Evolutionary conservation across 768 basidiomycete species (phyloP).

Genomic region (Tylopilus vinaceipallidus): DNA sequence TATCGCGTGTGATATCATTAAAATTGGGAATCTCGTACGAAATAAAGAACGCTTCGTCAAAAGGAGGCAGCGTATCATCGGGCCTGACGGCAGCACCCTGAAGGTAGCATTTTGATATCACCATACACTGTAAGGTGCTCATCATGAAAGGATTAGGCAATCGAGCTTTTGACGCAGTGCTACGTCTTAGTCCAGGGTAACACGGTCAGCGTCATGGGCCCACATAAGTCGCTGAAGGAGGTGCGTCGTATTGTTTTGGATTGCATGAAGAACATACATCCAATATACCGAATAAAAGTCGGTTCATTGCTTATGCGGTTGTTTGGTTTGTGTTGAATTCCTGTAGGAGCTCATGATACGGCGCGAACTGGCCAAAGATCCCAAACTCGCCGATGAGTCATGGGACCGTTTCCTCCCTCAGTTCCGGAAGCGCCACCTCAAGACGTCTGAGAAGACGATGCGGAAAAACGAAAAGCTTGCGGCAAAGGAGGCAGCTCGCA

Average conservation of each 20-base stretch:
- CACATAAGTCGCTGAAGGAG: slow-evolving; percentile 93
- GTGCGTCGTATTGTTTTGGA: slow-evolving; percentile 95
- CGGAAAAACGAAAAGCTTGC: slow-evolving; percentile 78
- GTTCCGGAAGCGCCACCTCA: slow-evolving; percentile 91
- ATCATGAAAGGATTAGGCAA: slow-evolving; percentile 60
- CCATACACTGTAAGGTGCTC: neutral
- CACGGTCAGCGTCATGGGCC: slow-evolving; percentile 98
- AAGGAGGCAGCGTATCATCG: slow-evolving; percentile 92
- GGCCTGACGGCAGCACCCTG: slow-evolving; percentile 94
- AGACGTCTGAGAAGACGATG: slow-evolving; percentile 89
- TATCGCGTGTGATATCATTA: slow-evolving; percentile 94
- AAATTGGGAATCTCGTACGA: slow-evolving; percentile 90
- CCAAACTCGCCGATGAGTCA: slow-evolving; percentile 87
- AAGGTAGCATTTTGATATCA: slow-evolving; percentile 58
- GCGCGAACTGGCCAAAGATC: slow-evolving; percentile 96
- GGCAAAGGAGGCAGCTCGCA: slow-evolving; percentile 59
- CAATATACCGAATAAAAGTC: slow-evolving; percentile 98
- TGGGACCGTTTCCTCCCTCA: slow-evolving; percentile 98
- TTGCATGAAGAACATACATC: slow-evolving; percentile 99
- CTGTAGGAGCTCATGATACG: slow-evolving; percentile 95
- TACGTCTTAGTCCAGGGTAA: slow-evolving; percentile 98
- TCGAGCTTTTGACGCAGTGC: slow-evolving; percentile 93
- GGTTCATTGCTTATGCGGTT: slow-evolving; percentile 3
- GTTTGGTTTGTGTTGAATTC: neutral
- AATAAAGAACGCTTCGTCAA: slow-evolving; percentile 98